phyloP scores from a whole-genome alignment of 768 basidiomycete species.

The Leucocoprinus leucothites region DNA sequence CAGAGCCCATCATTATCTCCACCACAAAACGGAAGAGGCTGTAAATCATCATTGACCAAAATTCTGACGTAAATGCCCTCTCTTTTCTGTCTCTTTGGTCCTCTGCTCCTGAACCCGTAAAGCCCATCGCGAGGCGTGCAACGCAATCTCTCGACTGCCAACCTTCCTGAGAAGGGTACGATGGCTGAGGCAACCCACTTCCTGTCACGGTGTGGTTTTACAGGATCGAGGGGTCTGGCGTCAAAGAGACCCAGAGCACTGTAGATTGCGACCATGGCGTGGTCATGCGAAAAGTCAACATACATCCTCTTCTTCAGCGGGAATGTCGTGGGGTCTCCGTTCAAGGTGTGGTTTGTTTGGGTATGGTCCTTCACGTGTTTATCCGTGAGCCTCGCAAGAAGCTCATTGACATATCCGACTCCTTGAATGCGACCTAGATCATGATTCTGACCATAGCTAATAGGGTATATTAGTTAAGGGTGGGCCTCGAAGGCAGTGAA shows the following conservation, averaged over 20 bases:
- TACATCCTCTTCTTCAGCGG: constrained; percentile 64
- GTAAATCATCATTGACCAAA: constrained; percentile 72
- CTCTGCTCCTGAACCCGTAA: neutral
- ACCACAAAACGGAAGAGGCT: constrained; percentile 61
- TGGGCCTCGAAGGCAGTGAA: no score
- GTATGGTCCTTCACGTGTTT: constrained; percentile 63
- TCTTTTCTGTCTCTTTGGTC: neutral
- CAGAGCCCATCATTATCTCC: constrained; percentile 57
- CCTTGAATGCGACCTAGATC: constrained; percentile 72
- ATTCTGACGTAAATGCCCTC: constrained; percentile 58
- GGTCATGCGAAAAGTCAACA: constrained; percentile 85
- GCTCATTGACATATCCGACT: constrained; percentile 85
- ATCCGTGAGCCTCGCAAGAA: constrained; percentile 73
- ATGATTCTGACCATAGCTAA: constrained; percentile 55
- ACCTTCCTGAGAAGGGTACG: constrained; percentile 71
- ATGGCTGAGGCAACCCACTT: constrained; percentile 56
- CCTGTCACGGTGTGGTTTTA: constrained; percentile 26
- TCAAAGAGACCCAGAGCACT: constrained; percentile 55
- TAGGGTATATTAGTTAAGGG: no score
- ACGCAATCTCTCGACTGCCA: constrained; percentile 70
- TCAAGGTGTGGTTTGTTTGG: constrained; percentile 74
- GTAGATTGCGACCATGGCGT: constrained; percentile 78
- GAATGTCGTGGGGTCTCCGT: constrained; percentile 61
- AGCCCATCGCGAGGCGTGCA: constrained; percentile 20
- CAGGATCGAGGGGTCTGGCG: constrained; percentile 32